Conservation (phyloP, 2,329 filamentous ascomycete genomes). For the Lanzia echinophila region DNA sequence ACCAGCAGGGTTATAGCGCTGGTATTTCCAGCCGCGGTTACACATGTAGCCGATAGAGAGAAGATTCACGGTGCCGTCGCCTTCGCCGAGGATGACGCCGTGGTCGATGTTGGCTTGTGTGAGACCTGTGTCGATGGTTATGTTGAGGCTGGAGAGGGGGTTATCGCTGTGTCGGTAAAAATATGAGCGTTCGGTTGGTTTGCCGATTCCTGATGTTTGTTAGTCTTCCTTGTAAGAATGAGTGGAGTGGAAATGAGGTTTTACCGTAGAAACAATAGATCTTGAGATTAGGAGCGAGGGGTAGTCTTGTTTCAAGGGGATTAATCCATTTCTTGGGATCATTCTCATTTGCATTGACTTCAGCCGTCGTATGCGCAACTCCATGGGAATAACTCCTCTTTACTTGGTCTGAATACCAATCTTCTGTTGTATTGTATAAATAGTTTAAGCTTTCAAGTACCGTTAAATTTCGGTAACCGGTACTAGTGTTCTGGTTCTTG, state of each 20-base stretch:
- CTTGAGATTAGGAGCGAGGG: slow-evolving; percentile 80
- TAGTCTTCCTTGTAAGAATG: not conserved
- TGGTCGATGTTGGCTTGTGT: slow-evolving; percentile 63
- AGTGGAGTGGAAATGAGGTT: not conserved
- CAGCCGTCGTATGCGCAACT: slow-evolving; percentile 68
- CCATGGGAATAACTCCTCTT: slow-evolving; percentile 77
- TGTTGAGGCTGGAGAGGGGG: slow-evolving; percentile 60
- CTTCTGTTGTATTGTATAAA: slow-evolving; percentile 68
- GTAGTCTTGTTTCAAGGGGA: slow-evolving; percentile 80
- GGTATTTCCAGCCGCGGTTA: slow-evolving; percentile 86
- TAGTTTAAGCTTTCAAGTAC: slow-evolving; percentile 71
- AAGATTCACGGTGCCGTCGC: slow-evolving; percentile 93
- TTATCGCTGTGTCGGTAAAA: slow-evolving; percentile 71
- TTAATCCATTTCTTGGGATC: slow-evolving; percentile 86
- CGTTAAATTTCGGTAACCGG: slow-evolving; percentile 69
- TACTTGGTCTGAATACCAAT: slow-evolving; percentile 77
- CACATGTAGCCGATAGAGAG: slow-evolving; percentile 95
- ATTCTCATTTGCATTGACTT: slow-evolving; percentile 78
- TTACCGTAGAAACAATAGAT: slow-evolving; percentile 91
- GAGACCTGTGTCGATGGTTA: slow-evolving; percentile 63
- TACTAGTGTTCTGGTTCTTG: slow-evolving; percentile 58
- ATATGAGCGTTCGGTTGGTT: slow-evolving; percentile 86
- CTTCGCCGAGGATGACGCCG: slow-evolving; percentile 91
- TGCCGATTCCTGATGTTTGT: slow-evolving; percentile 58
- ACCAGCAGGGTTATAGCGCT: slow-evolving; percentile 84